Conservation (phyloP, 169 alveolate species). For the Neospora caninum region DNA sequence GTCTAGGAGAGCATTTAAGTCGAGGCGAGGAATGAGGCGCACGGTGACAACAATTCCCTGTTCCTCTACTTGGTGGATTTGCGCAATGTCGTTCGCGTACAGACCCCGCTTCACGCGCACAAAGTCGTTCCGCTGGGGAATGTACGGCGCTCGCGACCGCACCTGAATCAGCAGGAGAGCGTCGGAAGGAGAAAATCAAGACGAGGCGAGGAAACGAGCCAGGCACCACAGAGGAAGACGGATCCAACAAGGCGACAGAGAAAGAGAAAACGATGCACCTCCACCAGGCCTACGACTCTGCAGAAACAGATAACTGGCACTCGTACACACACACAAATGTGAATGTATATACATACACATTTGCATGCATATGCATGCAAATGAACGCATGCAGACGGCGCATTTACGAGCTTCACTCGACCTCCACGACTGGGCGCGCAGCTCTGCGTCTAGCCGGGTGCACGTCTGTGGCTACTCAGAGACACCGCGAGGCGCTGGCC, state of each 20-base stretch:
- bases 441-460: too few species aligned
- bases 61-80: constrained; percentile 26
- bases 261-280: background rate
- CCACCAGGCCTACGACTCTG: too few species aligned
- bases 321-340: too few species aligned
- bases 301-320: too few species aligned
- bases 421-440: too few species aligned
- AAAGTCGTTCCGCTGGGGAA: constrained; percentile 52
- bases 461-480: too few species aligned
- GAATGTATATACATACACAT: background rate
- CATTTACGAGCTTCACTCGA: too few species aligned
- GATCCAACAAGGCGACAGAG: background rate
- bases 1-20: constrained; percentile 15
- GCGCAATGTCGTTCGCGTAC: constrained; percentile 51
- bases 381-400: too few species aligned
- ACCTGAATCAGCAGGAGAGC: background rate
- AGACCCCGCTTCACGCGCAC: constrained; percentile 62
- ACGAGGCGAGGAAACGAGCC: background rate
- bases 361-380: background rate
- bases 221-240: background rate
- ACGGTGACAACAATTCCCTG: constrained; percentile 53
- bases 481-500: too few species aligned
- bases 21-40: constrained; percentile 53
- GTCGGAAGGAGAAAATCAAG: background rate
- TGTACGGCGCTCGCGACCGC: constrained; percentile 34